Conservation (phyloP, 2,329 filamentous ascomycete species). For the Elsinoe fawcettii region DNA sequence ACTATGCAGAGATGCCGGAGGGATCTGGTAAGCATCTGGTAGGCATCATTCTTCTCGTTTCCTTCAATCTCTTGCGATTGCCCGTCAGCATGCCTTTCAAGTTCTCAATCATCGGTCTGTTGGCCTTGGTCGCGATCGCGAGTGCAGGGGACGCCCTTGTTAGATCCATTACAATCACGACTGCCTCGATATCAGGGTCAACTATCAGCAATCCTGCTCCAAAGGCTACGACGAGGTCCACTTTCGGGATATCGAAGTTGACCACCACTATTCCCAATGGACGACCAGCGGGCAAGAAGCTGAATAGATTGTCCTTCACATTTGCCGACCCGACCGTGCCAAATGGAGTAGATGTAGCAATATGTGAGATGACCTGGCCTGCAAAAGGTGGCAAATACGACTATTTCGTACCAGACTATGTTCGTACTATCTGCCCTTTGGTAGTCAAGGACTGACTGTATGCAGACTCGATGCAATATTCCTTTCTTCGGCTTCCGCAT, state of each 20-base stretch:
- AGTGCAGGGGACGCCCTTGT: neutral
- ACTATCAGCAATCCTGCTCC: neutral
- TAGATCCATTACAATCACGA: neutral
- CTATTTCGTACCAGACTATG: conserved; percentile 15
- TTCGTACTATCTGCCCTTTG: neutral
- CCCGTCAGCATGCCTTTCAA: neutral
- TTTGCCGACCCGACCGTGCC: neutral
- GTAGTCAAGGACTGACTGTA: neutral
- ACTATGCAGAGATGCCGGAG: neutral
- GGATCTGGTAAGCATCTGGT: neutral
- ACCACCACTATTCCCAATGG: neutral
- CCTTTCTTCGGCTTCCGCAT: conserved; percentile 17
- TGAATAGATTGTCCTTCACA: neutral
- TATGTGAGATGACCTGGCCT: conserved; percentile 14
- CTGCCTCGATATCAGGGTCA: too few relatives aligned
- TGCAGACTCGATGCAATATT: conserved; percentile 14
- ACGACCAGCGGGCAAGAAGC: neutral
- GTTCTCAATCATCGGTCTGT: neutral
- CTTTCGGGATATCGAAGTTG: neutral
- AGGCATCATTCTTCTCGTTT: neutral
- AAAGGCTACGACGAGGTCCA: neutral
- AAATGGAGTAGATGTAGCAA: neutral
- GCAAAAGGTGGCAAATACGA: neutral
- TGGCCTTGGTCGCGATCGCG: neutral
- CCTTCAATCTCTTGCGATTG: neutral